Percentiles rank a stretch among this genome's conserved stretches.
Evolutionary conservation across 306 rosid species (phyloP).

Genomic region (Pachyrhizus erosus): DNA sequence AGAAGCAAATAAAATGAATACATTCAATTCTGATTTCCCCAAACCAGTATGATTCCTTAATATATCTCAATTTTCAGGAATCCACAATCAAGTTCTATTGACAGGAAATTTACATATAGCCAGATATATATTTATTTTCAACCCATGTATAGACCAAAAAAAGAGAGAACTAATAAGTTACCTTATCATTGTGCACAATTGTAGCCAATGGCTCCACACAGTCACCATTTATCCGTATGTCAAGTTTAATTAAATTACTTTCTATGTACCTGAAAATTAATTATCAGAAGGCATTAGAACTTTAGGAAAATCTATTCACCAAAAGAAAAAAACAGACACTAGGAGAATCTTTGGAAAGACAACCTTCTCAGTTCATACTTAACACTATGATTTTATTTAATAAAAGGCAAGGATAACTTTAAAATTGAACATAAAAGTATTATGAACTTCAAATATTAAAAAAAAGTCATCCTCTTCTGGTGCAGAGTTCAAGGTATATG

Average conservation of each 20-base stretch:
- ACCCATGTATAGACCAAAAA: conserved; percentile 14
- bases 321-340: no score
- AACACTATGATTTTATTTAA: neutral
- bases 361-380: conserved; percentile 22
- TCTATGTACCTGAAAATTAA: conserved; percentile 66
- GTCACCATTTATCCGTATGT: conserved; percentile 86
- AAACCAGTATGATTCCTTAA: conserved; percentile 16
- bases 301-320: neutral
- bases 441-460: neutral
- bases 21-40: conserved; percentile 32
- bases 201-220: conserved; percentile 87
- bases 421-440: neutral
- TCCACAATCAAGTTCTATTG: neutral
- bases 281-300: conserved; percentile 32
- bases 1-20: neutral
- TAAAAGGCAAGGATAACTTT: conserved; percentile 15
- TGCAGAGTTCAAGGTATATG: conserved; percentile 12
- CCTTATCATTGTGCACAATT: conserved; percentile 89
- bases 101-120: conserved; percentile 24
- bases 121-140: conserved; percentile 12
- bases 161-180: conserved; percentile 31
- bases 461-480: neutral
- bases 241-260: conserved; percentile 83
- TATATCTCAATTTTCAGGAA: conserved; percentile 32
- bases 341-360: conserved; percentile 9